Base-by-base conservation (phyloP, 768 basidiomycete species). In the Collybia sp. region DNA sequence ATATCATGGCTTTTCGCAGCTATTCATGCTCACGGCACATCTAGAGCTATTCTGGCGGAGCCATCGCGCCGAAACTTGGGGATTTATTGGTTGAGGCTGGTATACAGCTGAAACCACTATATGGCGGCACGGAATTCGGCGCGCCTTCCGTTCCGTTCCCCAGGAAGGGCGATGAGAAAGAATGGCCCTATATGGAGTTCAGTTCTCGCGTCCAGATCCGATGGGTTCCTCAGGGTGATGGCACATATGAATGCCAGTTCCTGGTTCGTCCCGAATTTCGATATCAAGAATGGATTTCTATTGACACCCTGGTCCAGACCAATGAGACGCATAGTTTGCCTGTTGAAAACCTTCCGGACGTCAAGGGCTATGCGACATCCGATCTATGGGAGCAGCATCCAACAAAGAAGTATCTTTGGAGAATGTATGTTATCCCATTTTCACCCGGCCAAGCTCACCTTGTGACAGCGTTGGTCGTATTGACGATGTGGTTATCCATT, bases 301-400 rank as follows among this genome's bases (percentile, higher is more conserved):
- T 20, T 45, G 15, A 36, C 10, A 25, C 18, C 15, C 12, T 17
- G 18, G 5, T 19, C 12, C 16, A 69, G 69, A 54, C 54, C 10
- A 55, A 42, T 18, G 50, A 61, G 4, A 64, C 40, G 3, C 61
- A 66, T 46, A 52, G 54, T 12, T 48, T 59, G 0, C 54, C 61
- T 2, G 53, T 66, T 2, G 61, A 66, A 19, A 73, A 73, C 40
- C 18, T 72, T 4, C 48, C 53, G 2, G 65, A 68, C 30, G 53
- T 59, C n/a, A 52, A 48, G 15, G 72, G 70, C 2, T 72, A 70
- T 52, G 59, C 63, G 6, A 71, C 66, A 9, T 65, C 61, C 6
- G 72, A 73, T 46, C 46, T 69, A 5, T 69, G 63, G 40, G 39
- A 61, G 15, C 57, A 53, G 25, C 73, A 74, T 46, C 67, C 73